phyloP scores from a whole-genome alignment of 768 basidiomycete genomes.

The Mycena capillaripes region DNA sequence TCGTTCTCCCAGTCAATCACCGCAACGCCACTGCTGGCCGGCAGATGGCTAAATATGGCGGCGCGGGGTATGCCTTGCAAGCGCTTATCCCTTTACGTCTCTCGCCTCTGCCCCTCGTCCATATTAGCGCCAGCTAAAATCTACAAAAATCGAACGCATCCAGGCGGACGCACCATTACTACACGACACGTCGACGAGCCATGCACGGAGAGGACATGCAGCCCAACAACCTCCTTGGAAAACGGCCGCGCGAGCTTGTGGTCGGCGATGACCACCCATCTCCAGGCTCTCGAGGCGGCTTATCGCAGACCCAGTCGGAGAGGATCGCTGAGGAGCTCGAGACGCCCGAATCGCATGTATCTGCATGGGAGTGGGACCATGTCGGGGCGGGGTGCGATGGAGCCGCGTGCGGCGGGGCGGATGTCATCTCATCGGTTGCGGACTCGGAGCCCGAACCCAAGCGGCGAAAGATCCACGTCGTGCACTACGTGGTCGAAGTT shows the following conservation, averaged over 20 bases:
- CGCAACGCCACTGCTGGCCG: background rate
- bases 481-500: background rate
- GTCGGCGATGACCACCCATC: background rate
- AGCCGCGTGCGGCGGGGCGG: background rate
- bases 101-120: too few relatives aligned
- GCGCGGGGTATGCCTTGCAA: too few relatives aligned
- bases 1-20: conserved; percentile 1
- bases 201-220: background rate
- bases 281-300: background rate
- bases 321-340: too few relatives aligned
- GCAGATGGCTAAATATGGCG: background rate
- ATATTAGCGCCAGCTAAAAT: background rate
- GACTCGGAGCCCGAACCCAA: background rate
- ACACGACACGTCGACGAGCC: background rate
- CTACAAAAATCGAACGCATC: background rate
- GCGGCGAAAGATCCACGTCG: conserved; percentile 12
- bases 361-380: background rate
- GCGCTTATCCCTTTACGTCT: background rate
- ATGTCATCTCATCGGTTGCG: background rate
- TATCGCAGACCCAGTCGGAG: background rate
- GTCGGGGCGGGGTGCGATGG: background rate
- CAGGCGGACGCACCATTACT: background rate
- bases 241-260: background rate
- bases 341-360: background rate
- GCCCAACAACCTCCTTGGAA: background rate